These are phyloP conservation scores for Aspergillus leporis DNA, from an alignment of 495 filamentous ascomycete genomes.

Conservation along the genomic window DNA sequence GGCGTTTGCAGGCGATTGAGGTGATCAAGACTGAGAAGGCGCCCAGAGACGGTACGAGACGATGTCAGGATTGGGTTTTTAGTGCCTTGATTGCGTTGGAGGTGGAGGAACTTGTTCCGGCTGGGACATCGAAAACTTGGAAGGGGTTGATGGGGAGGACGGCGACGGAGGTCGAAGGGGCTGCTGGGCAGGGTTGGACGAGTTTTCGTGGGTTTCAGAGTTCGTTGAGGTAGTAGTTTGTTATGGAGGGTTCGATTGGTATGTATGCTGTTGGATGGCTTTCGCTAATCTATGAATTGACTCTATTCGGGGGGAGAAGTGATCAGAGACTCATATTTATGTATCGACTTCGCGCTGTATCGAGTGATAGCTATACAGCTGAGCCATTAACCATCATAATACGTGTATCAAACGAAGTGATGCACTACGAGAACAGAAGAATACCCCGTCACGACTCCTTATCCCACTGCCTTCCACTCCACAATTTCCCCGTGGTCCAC, in stretches of 20 bases:
- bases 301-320: neutral
- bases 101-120: conserved; percentile 25
- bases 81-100: conserved; percentile 26
- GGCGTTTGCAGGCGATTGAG: conserved; percentile 19
- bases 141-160: conserved; percentile 22
- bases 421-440: neutral
- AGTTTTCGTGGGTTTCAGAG: neutral
- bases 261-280: too few species aligned
- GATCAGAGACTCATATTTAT: neutral
- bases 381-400: neutral
- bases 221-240: neutral
- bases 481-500: conserved; percentile 45
- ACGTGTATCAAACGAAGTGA: neutral
- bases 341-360: neutral
- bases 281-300: neutral
- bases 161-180: conserved; percentile 17
- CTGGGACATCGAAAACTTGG: conserved; percentile 28
- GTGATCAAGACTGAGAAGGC: conserved; percentile 21
- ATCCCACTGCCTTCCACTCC: conserved; percentile 55
- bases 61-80: conserved; percentile 31
- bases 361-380: neutral
- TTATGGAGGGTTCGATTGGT: neutral
- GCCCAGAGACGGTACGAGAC: conserved; percentile 18
- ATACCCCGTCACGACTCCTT: conserved; percentile 34
- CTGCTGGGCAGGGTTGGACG: conserved; percentile 21